Evolutionary conservation across 352 stramenopile species (phyloP).

Genomic region (Globisporangium nunn): DNA sequence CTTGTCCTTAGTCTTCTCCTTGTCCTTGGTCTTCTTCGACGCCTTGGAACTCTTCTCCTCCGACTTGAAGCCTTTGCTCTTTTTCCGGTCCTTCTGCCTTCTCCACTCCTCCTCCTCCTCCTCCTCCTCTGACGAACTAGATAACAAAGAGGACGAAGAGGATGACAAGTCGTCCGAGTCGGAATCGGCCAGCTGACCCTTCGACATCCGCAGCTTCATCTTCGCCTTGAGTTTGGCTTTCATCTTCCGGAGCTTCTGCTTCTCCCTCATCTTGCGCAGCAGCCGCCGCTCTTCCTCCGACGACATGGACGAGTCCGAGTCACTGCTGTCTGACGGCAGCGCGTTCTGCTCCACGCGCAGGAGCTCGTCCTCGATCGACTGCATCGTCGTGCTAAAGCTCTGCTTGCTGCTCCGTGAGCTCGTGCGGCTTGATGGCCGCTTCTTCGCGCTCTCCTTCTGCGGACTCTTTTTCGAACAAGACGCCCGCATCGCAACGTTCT

Average conservation of each 20-base stretch:
- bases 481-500: not conserved
- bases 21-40: constrained; percentile 3
- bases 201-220: not conserved
- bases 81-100: constrained; percentile 3
- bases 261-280: constrained; percentile 16
- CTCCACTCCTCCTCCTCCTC: not conserved
- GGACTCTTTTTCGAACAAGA: not conserved
- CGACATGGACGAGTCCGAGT: constrained; percentile 10
- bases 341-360: constrained; percentile 26
- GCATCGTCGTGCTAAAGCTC: not conserved
- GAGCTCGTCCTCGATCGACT: constrained; percentile 10
- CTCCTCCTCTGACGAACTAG: not conserved
- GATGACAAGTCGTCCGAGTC: constrained; percentile 1
- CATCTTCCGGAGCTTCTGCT: constrained; percentile 16
- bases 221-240: constrained; percentile 5
- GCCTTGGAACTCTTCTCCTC: too few species aligned
- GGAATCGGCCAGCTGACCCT: not conserved
- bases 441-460: constrained; percentile 1
- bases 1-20: too few species aligned
- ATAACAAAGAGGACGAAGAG: constrained; percentile 6
- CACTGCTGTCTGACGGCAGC: constrained; percentile 22
- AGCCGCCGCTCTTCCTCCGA: constrained; percentile 13
- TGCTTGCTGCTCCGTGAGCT: constrained; percentile 9
- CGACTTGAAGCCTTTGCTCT: constrained; percentile 1
- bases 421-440: constrained; percentile 4